Evolutionary conservation across 2,329 filamentous ascomycete genomes (phyloP).

Genomic region (Fusarium subtropicale): DNA sequence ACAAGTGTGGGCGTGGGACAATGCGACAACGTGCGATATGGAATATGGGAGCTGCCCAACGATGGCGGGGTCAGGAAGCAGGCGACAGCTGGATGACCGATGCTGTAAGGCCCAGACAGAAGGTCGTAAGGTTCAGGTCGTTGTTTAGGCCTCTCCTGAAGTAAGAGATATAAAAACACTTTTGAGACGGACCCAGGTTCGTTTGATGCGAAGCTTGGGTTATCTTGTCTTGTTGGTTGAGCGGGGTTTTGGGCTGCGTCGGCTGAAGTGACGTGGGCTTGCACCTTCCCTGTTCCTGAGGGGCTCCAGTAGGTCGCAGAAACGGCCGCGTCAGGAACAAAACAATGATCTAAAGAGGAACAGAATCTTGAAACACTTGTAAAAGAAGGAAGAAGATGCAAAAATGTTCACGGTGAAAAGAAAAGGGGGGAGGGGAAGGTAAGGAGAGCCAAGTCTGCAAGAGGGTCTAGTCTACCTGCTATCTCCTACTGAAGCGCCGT

Average conservation of each 20-base stretch:
- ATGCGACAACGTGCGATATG: constrained; percentile 28
- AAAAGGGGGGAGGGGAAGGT: neutral
- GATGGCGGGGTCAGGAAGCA: constrained; percentile 29
- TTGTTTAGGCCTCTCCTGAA: constrained; percentile 15
- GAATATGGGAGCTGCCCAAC: constrained; percentile 21
- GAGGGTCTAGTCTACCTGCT: constrained; percentile 16
- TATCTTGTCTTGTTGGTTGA: constrained; percentile 37
- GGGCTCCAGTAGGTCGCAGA: constrained; percentile 48
- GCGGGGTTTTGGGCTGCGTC: constrained; percentile 40
- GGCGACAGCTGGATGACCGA: constrained; percentile 9
- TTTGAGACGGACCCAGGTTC: neutral
- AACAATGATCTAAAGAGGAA: constrained; percentile 16
- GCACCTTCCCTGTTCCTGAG: constrained; percentile 31
- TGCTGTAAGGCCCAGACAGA: constrained; percentile 13
- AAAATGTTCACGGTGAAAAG: neutral
- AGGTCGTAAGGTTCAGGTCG: constrained; percentile 14
- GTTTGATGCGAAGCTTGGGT: constrained; percentile 7
- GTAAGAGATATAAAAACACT: constrained; percentile 15
- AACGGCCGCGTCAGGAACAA: constrained; percentile 47
- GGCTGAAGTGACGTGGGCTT: constrained; percentile 27
- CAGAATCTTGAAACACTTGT: constrained; percentile 3
- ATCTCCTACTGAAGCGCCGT: constrained; percentile 30
- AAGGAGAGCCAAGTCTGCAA: constrained; percentile 11
- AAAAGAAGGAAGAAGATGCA: neutral
- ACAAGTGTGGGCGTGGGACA: constrained; percentile 1